Conservation (phyloP, 2,329 filamentous ascomycete genomes). For the Hymenoscyphus linearis region DNA sequence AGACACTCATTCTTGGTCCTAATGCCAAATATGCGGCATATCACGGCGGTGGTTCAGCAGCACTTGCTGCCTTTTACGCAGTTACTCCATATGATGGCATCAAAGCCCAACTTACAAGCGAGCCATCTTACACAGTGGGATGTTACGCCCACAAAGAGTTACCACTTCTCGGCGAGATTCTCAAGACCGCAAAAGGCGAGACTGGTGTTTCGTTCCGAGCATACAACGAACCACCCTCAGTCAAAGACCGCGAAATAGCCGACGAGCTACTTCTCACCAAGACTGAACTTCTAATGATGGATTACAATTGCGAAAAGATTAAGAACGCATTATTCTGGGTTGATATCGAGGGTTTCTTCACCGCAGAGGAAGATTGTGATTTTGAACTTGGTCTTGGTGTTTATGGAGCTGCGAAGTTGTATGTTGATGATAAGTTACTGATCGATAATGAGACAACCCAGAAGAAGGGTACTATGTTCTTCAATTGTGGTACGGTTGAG, state of each 20-base stretch:
- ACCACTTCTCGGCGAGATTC: conserved; percentile 49
- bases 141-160: conserved; percentile 61
- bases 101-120: conserved; percentile 42
- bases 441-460: conserved; percentile 34
- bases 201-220: conserved; percentile 49
- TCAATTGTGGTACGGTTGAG: conserved; percentile 32
- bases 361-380: conserved; percentile 27
- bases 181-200: conserved; percentile 48
- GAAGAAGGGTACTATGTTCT: conserved; percentile 31
- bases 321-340: conserved; percentile 35
- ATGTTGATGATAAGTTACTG: conserved; percentile 33
- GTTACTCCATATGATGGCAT: conserved; percentile 71
- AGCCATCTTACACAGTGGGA: conserved; percentile 51
- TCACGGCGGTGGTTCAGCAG: conserved; percentile 31
- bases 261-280: conserved; percentile 23
- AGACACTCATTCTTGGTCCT: conserved; percentile 51
- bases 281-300: conserved; percentile 24
- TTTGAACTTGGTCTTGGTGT: conserved; percentile 33
- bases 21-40: conserved; percentile 53
- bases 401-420: conserved; percentile 33
- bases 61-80: conserved; percentile 38
- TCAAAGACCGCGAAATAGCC: conserved; percentile 16
- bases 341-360: conserved; percentile 33
- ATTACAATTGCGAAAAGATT: conserved; percentile 40
- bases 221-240: conserved; percentile 17